Percentiles rank a stretch among this genome's conserved stretches.
Evolutionary conservation across 768 basidiomycete genomes (phyloP).

Genomic region (Suillus decipiens): DNA sequence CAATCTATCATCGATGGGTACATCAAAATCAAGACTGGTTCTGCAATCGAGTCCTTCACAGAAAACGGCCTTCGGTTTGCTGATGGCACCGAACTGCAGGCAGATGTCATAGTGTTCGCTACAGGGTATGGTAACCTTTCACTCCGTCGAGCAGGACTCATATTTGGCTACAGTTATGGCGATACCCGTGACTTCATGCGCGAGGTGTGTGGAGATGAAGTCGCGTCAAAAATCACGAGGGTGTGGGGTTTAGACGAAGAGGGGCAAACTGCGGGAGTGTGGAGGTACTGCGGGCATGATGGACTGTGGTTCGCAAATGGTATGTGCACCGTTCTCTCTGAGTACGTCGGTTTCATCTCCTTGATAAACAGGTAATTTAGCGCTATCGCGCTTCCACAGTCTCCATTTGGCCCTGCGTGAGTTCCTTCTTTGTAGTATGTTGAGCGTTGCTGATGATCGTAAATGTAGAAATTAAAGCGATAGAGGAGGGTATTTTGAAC

Average conservation of each 20-base stretch:
- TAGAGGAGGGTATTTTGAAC: conserved; percentile 27
- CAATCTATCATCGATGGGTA: conserved; percentile 46
- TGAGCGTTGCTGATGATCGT: conserved; percentile 1
- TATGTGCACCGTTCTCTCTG: neutral
- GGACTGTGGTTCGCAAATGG: conserved; percentile 37
- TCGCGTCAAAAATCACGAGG: conserved; percentile 45
- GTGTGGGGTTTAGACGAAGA: conserved; percentile 68
- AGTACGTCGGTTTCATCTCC: neutral
- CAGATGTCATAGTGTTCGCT: conserved; percentile 35
- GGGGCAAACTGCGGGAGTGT: conserved; percentile 53
- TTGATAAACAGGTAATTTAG: conserved; percentile 23
- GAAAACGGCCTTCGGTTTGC: conserved; percentile 29
- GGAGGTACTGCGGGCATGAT: conserved; percentile 35
- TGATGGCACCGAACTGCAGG: conserved; percentile 32
- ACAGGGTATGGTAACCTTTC: conserved; percentile 24
- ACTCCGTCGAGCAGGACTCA: neutral
- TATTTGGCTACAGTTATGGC: conserved; percentile 40
- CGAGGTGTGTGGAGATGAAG: conserved; percentile 46
- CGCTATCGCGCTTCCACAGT: conserved; percentile 30
- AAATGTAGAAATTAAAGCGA: conserved; percentile 30
- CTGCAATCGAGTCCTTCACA: conserved; percentile 32
- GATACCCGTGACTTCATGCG: conserved; percentile 42
- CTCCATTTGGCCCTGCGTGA: conserved; percentile 32
- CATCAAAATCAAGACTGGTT: conserved; percentile 53
- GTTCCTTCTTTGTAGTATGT: conserved; percentile 13